A percentile compares a stretch with the other conserved stretches of the same genome.
Conservation (phyloP, 2,329 filamentous ascomycete genomes). For the Xylaria hypoxylon region DNA sequence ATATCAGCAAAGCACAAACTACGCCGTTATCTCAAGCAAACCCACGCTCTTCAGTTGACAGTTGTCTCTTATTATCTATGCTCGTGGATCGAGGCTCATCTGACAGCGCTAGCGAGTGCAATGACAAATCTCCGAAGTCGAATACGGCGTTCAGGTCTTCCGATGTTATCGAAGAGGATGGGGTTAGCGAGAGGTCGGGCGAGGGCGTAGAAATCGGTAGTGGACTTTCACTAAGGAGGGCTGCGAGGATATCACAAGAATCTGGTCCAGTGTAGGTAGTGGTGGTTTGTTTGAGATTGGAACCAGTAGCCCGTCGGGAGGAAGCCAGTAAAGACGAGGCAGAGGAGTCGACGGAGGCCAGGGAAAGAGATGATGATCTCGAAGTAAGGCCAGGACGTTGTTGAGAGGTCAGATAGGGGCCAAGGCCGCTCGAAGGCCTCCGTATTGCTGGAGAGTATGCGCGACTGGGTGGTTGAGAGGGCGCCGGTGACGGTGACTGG, state of each 20-base stretch:
- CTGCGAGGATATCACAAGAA: conserved; percentile 75
- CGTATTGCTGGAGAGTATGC: conserved; percentile 77
- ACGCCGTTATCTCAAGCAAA: conserved; percentile 44
- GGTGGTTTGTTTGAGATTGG: conserved; percentile 71
- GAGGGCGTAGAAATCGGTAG: conserved; percentile 13
- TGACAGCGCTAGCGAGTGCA: conserved; percentile 74
- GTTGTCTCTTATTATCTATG: conserved; percentile 60
- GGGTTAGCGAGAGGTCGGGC: conserved; percentile 21
- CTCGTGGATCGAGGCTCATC: conserved; percentile 44
- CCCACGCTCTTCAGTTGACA: conserved; percentile 80
- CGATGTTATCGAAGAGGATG: conserved; percentile 53
- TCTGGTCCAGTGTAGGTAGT: conserved; percentile 68
- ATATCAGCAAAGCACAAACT: conserved; percentile 42
- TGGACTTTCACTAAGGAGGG: conserved; percentile 54
- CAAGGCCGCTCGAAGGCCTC: conserved; percentile 75
- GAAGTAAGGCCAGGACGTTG: conserved; percentile 73
- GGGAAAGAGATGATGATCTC: conserved; percentile 78
- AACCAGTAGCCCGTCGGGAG: conserved; percentile 74
- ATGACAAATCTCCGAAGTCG: conserved; percentile 81
- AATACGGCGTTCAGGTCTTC: conserved; percentile 73
- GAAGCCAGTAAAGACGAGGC: conserved; percentile 76
- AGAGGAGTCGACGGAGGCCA: conserved; percentile 81
- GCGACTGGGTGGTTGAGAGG: conserved; percentile 69
- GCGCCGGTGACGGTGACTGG: conserved; percentile 71
- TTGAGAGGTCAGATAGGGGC: conserved; percentile 74